These are phyloP conservation scores for Chloranthus sessilifolius DNA, from an alignment of 164 flowering plant species.

Conservation along the genomic window DNA sequence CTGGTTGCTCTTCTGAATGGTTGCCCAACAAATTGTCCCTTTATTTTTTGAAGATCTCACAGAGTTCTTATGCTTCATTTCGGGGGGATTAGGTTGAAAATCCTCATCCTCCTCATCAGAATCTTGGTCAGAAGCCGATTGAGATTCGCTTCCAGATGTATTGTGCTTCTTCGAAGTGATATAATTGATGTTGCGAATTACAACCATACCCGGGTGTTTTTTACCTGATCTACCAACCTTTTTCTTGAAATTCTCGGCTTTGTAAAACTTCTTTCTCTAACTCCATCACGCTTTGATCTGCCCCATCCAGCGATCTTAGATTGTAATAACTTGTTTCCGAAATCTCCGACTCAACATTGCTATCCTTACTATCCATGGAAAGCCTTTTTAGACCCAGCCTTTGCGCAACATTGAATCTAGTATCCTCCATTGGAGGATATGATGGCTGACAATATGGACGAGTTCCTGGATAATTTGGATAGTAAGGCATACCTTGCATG, in stretches of 20 bases:
- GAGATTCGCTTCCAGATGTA: constrained; percentile 42
- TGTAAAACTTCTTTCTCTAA: constrained; percentile 38
- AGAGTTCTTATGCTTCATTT: constrained; percentile 28
- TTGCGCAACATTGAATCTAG: constrained; percentile 31
- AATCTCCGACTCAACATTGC: constrained; percentile 40
- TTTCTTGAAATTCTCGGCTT: constrained; percentile 31
- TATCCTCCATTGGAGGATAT: constrained; percentile 53
- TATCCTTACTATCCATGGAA: constrained; percentile 52
- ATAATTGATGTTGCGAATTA: constrained; percentile 87
- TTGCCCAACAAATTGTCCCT: too few relatives aligned
- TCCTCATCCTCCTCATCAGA: constrained; percentile 35
- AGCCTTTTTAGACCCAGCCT: constrained; percentile 47
- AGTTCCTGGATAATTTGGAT: constrained; percentile 55
- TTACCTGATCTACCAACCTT: constrained; percentile 46
- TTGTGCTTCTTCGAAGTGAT: constrained; percentile 54
- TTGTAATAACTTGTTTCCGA: constrained; percentile 35
- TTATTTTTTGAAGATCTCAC: constrained; percentile 33
- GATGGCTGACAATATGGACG: constrained; percentile 57
- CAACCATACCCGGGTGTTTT: constrained; percentile 59
- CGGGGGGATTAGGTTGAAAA: constrained; percentile 11
- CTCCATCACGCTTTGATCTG: constrained; percentile 19
- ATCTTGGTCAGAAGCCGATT: constrained; percentile 47
- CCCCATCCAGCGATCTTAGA: constrained; percentile 41
- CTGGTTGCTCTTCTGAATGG: constrained; percentile 58
- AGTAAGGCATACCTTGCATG: constrained; percentile 85